Evolutionary conservation across 2,329 filamentous ascomycete species (phyloP).

Genomic region (Calonectria naviculata): DNA sequence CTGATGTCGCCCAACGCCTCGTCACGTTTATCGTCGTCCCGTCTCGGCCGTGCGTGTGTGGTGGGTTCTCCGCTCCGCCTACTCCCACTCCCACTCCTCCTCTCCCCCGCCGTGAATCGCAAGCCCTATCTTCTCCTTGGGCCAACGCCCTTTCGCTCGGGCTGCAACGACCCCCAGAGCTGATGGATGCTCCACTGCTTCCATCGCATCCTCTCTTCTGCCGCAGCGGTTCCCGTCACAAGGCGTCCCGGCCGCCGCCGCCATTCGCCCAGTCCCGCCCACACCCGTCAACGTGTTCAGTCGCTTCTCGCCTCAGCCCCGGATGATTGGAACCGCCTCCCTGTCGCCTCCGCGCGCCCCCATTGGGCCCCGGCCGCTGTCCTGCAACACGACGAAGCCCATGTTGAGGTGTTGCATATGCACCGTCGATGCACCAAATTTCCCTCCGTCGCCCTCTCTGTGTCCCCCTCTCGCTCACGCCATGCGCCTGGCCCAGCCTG

Average conservation of each 20-base stretch:
- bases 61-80: too few species aligned
- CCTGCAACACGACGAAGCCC: constrained; percentile 11
- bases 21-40: background rate
- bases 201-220: constrained; percentile 1
- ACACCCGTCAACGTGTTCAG: constrained; percentile 1
- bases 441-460: too few species aligned
- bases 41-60: background rate
- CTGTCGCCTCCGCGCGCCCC: constrained; percentile 19
- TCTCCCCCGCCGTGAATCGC: background rate
- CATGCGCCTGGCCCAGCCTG: constrained; percentile 16
- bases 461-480: constrained; percentile 25
- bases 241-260: background rate
- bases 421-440: constrained; percentile 31
- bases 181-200: background rate
- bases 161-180: background rate
- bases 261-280: background rate
- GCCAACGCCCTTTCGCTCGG: background rate
- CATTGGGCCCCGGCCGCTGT: constrained; percentile 8
- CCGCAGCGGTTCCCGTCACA: constrained; percentile 1
- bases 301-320: constrained; percentile 31
- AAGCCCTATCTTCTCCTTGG: background rate
- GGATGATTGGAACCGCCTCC: constrained; percentile 34
- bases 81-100: background rate
- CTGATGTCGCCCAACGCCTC: background rate
- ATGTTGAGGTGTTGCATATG: constrained; percentile 36